Evolutionary conservation across 768 basidiomycete species (phyloP).

Genomic region (Lyophyllum semitale): DNA sequence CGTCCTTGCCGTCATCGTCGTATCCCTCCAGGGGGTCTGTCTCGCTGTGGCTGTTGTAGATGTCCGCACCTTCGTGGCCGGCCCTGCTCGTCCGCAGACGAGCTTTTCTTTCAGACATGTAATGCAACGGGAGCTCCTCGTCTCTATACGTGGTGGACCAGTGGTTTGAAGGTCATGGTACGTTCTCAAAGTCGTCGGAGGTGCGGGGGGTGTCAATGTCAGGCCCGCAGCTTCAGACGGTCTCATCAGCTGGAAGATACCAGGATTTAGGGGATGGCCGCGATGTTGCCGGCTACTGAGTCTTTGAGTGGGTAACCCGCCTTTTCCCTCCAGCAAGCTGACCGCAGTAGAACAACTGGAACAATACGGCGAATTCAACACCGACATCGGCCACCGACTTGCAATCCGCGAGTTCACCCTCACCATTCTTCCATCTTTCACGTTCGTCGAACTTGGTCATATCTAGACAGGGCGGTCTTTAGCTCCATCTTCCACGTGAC

Average conservation of each 20-base stretch:
- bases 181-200: constrained; percentile 73
- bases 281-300: neutral
- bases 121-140: constrained; percentile 51
- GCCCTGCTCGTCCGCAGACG: constrained; percentile 42
- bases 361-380: neutral
- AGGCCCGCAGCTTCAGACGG: constrained; percentile 63
- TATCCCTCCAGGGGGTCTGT: constrained; percentile 32
- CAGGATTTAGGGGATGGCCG: constrained; percentile 4
- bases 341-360: neutral
- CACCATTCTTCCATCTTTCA: too few species aligned
- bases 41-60: constrained; percentile 18
- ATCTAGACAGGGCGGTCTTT: too few species aligned
- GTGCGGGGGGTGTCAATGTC: constrained; percentile 49
- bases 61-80: constrained; percentile 16
- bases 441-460: too few species aligned
- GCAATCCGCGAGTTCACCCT: neutral
- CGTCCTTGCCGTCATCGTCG: constrained; percentile 55
- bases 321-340: neutral
- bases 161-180: constrained; percentile 54
- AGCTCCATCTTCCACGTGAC: too few species aligned
- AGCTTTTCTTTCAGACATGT: constrained; percentile 70
- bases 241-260: constrained; percentile 48
- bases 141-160: constrained; percentile 37
- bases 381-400: neutral
- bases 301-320: neutral